Evolutionary conservation across 2,329 filamentous ascomycete genomes (phyloP).

Genomic region (Venturia asperata): DNA sequence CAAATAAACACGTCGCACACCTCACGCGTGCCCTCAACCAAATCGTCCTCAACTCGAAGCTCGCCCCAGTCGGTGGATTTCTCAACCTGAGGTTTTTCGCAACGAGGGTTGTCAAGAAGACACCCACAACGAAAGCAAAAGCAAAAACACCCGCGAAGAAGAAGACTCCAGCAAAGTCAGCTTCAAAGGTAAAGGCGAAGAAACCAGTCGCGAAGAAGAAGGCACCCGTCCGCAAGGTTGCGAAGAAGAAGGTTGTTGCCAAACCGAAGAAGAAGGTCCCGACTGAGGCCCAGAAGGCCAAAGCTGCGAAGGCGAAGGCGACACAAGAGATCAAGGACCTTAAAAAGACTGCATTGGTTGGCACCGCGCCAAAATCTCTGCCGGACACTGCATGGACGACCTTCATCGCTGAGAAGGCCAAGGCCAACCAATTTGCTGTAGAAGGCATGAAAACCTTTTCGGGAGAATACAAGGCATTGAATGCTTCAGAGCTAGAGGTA

Average conservation of each 20-base stretch:
- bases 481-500: constrained; percentile 33
- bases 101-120: constrained; percentile 5
- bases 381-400: constrained; percentile 24
- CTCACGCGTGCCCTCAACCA: constrained; percentile 14
- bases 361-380: constrained; percentile 25
- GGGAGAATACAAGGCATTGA: constrained; percentile 27
- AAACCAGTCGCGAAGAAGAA: constrained; percentile 24
- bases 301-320: constrained; percentile 22
- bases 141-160: constrained; percentile 25
- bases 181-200: constrained; percentile 19
- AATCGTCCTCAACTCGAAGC: neutral
- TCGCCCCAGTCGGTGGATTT: neutral
- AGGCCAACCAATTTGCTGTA: neutral
- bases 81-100: neutral
- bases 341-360: constrained; percentile 33
- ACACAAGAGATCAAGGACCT: constrained; percentile 27
- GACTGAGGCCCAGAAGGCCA: constrained; percentile 27
- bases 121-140: constrained; percentile 21
- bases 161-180: constrained; percentile 20
- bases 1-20: constrained; percentile 10
- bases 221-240: constrained; percentile 21
- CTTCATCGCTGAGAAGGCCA: constrained; percentile 28
- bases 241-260: constrained; percentile 18
- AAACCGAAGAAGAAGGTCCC: constrained; percentile 23
- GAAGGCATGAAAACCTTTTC: constrained; percentile 18